Evolutionary conservation across 2,329 filamentous ascomycete genomes (phyloP).

Genomic region (Cladophialophora immunda): DNA sequence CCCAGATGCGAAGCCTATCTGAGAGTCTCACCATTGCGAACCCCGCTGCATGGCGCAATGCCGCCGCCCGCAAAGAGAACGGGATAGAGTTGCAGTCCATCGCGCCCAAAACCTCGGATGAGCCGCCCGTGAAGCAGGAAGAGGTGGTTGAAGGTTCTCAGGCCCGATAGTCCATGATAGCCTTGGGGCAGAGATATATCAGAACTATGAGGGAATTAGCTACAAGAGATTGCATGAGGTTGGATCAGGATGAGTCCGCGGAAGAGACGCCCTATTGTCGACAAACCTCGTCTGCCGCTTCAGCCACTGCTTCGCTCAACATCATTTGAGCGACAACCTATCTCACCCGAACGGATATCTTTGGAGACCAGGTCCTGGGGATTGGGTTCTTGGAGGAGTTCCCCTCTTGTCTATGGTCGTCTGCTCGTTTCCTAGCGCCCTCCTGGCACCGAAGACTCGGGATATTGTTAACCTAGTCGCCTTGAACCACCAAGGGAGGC

Average conservation of each 20-base stretch:
- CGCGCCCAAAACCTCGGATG: slow-evolving; percentile 7
- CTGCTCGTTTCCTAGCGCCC: neutral
- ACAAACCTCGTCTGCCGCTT: neutral
- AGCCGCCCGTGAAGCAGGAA: neutral
- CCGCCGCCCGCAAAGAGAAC: slow-evolving; percentile 11
- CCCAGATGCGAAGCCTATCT: slow-evolving; percentile 39
- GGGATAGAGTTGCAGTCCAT: slow-evolving; percentile 28
- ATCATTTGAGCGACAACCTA: neutral
- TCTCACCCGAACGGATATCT: neutral
- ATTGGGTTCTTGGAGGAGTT: neutral
- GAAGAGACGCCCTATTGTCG: neutral
- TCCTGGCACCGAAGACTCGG: neutral
- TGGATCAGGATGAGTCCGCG: neutral
- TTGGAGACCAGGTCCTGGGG: neutral
- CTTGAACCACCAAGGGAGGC: neutral
- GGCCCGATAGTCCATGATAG: slow-evolving; percentile 1
- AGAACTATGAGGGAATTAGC: neutral
- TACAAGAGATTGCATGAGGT: neutral
- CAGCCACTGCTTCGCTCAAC: neutral
- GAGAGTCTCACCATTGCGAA: slow-evolving; percentile 36
- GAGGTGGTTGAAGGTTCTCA: neutral
- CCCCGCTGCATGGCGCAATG: slow-evolving; percentile 10
- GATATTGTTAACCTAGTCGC: neutral
- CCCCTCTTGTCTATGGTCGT: neutral
- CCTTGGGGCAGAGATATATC: neutral